Percentiles rank a stretch among this genome's conserved stretches.
These are phyloP conservation scores for Arthrobotrys entomopaga DNA, from an alignment of 2,329 filamentous ascomycete species.

Conservation along the genomic window DNA sequence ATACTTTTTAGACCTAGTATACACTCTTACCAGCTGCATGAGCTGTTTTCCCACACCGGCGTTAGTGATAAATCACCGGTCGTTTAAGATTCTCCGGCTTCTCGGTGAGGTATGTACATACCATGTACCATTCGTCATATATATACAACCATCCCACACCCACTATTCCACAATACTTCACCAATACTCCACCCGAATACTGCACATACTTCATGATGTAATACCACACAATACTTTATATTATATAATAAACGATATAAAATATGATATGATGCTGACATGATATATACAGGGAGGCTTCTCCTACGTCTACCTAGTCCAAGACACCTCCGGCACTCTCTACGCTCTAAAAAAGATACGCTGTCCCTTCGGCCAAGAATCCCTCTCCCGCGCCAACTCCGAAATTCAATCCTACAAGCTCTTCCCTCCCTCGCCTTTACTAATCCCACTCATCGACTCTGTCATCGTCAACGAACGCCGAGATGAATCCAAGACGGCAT, in stretches of 20 bases:
- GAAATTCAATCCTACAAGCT: slow-evolving; percentile 97
- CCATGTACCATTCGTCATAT: slow-evolving; percentile 12
- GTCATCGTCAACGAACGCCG: slow-evolving; percentile 76
- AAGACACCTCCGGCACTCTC: slow-evolving; percentile 85
- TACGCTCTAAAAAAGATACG: slow-evolving; percentile 99
- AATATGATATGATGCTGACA: too few relatives aligned
- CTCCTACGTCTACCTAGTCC: slow-evolving; percentile 98
- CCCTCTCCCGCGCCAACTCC: slow-evolving; percentile 90
- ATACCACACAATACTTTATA: background rate
- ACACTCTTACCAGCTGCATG: slow-evolving; percentile 92
- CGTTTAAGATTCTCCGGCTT: slow-evolving; percentile 93
- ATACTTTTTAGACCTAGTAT: slow-evolving; percentile 86
- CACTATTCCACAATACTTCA: background rate
- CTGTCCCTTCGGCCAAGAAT: slow-evolving; percentile 97
- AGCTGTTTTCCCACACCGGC: slow-evolving; percentile 96
- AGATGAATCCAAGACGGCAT: slow-evolving; percentile 86
- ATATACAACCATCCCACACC: background rate
- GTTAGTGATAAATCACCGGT: slow-evolving; percentile 91
- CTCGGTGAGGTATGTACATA: slow-evolving; percentile 79
- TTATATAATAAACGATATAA: background rate
- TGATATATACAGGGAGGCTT: slow-evolving; percentile 78
- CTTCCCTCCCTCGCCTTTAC: slow-evolving; percentile 73
- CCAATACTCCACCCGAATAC: too few relatives aligned
- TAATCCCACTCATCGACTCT: slow-evolving; percentile 76
- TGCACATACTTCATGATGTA: background rate